Percentiles rank a stretch among this genome's conserved stretches.
These are phyloP conservation scores for Cryptococcus sp. DNA, from an alignment of 1,284 basidiomycete species.

Conservation along the genomic window DNA sequence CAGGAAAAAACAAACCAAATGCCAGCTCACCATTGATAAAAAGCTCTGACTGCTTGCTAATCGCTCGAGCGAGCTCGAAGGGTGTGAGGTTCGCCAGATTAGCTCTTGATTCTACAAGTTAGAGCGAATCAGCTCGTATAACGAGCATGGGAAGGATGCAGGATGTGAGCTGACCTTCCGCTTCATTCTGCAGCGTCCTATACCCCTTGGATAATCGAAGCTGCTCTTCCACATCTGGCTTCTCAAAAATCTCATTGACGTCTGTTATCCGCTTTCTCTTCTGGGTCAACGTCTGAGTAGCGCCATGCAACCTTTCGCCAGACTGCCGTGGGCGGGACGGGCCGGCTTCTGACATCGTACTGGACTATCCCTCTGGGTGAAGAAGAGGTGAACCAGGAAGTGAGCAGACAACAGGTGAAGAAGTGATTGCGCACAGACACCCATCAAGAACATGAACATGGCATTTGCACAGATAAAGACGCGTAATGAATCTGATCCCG, in stretches of 20 bases:
- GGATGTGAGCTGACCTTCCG: conserved; percentile 35
- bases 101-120: conserved; percentile 24
- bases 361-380: neutral
- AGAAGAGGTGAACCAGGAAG: neutral
- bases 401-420: no score
- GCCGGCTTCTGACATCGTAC: conserved; percentile 12
- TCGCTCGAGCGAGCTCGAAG: conserved; percentile 20
- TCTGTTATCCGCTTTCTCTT: conserved; percentile 16
- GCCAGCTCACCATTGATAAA: conserved; percentile 30
- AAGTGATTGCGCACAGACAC: no score
- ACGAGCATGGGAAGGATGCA: neutral
- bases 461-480: no score
- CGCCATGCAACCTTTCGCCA: neutral
- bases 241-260: conserved; percentile 32
- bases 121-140: conserved; percentile 3
- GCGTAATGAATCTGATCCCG: no score
- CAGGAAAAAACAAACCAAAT: neutral
- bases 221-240: conserved; percentile 29
- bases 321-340: conserved; percentile 7
- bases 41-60: conserved; percentile 24
- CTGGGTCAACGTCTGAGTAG: conserved; percentile 1
- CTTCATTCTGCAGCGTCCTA: conserved; percentile 30
- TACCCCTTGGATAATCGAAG: conserved; percentile 24
- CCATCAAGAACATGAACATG: no score
- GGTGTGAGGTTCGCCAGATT: conserved; percentile 34